Percentiles rank a stretch among this genome's conserved stretches.
These are phyloP conservation scores for Ophiocordyceps polyrhachis-furcata DNA, from an alignment of 2,329 filamentous ascomycete genomes.

Conservation along the genomic window DNA sequence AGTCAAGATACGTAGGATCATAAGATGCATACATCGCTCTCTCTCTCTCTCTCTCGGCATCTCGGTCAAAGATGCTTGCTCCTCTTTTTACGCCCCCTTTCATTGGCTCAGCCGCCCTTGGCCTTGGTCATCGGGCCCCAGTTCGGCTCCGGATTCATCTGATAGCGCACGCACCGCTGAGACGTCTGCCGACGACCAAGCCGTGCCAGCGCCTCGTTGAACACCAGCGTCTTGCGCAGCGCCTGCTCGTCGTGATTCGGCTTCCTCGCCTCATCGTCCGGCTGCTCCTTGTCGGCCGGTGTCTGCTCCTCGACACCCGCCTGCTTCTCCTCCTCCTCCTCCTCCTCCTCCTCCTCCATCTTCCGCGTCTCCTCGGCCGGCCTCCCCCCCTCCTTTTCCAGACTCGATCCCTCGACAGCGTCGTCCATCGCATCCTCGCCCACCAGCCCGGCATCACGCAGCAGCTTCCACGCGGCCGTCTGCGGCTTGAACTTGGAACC, in stretches of 20 bases:
- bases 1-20: not conserved
- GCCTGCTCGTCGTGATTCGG: constrained; percentile 11
- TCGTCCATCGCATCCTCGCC: constrained; percentile 7
- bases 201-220: constrained; percentile 60
- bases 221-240: constrained; percentile 42
- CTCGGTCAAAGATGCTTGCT: not conserved
- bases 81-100: not conserved
- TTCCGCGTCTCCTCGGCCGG: constrained; percentile 4
- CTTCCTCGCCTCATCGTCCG: constrained; percentile 6
- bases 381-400: not conserved
- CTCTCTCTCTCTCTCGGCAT: not conserved
- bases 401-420: constrained; percentile 9
- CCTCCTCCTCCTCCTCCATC: not conserved
- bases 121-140: constrained; percentile 71
- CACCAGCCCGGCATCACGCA: constrained; percentile 24
- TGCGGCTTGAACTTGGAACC: constrained; percentile 48
- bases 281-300: constrained; percentile 3
- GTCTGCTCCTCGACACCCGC: constrained; percentile 5
- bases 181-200: constrained; percentile 52
- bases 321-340: not conserved
- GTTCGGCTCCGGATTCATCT: constrained; percentile 74
- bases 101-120: constrained; percentile 10
- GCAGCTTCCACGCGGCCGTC: constrained; percentile 54
- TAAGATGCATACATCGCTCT: not conserved
- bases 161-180: constrained; percentile 66